Evolutionary conservation across 2,329 filamentous ascomycete species (phyloP).

Genomic region (Cladophialophora bantiana): DNA sequence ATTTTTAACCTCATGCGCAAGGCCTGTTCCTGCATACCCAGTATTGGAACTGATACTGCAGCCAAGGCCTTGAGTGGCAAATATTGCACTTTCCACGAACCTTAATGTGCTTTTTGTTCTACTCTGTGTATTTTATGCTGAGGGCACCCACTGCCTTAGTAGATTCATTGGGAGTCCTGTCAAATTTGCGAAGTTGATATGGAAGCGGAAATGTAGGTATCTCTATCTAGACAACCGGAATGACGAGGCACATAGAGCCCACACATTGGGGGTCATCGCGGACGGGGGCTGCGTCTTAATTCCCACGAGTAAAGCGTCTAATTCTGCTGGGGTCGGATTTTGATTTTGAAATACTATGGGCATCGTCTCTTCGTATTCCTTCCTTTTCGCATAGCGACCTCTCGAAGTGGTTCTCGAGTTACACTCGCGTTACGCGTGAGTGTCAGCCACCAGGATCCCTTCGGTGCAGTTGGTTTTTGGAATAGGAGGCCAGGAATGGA

Average conservation of each 20-base stretch:
- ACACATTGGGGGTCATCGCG: no score
- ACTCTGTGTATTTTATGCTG: neutral
- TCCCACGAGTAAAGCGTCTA: no score
- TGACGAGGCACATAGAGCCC: no score
- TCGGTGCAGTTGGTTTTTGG: neutral
- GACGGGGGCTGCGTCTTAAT: no score
- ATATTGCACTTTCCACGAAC: neutral
- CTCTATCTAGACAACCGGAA: no score
- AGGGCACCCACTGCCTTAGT: neutral
- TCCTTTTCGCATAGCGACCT: neutral
- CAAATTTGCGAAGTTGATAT: neutral
- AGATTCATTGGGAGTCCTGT: neutral
- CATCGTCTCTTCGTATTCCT: neutral
- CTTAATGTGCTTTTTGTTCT: neutral
- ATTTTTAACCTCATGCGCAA: neutral
- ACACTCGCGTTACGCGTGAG: neutral
- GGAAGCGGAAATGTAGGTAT: neutral
- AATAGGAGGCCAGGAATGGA: neutral
- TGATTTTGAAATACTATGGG: neutral
- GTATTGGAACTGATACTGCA: neutral
- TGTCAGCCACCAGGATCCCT: neutral
- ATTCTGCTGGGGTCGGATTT: neutral
- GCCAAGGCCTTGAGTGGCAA: constrained; percentile 3
- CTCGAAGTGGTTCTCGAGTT: neutral
- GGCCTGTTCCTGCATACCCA: constrained; percentile 26